Conservation (phyloP, 1,284 basidiomycete species). For the Quambalaria eucalypti region DNA sequence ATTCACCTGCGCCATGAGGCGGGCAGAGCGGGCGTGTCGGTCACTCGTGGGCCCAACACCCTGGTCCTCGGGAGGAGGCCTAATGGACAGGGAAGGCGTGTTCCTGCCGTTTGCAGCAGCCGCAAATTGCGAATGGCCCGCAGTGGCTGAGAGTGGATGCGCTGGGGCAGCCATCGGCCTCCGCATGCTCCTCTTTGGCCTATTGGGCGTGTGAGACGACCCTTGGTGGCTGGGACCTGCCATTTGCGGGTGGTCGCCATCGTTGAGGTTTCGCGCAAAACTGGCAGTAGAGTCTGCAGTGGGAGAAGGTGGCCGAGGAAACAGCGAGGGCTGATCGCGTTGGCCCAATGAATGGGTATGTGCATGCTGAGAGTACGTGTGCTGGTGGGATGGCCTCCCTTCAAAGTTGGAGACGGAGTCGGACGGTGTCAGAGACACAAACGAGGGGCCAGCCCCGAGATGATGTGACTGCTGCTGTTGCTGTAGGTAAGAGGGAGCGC, state of each 20-base stretch:
- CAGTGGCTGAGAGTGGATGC: too few relatives aligned
- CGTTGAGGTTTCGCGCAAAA: constrained; percentile 13
- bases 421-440: constrained; percentile 20
- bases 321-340: neutral
- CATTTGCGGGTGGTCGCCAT: too few relatives aligned
- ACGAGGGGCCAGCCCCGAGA: constrained; percentile 17
- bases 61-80: too few relatives aligned
- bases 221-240: too few relatives aligned
- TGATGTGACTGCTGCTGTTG: neutral
- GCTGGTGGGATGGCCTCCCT: constrained; percentile 5
- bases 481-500: too few relatives aligned
- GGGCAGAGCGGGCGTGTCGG: constrained; percentile 20
- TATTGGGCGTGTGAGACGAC: neutral
- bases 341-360: too few relatives aligned
- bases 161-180: too few relatives aligned
- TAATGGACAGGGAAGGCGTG: too few relatives aligned
- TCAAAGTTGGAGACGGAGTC: constrained; percentile 25
- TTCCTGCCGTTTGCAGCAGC: too few relatives aligned
- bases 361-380: too few relatives aligned
- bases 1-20: constrained; percentile 24
- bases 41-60: too few relatives aligned
- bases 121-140: too few relatives aligned
- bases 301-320: neutral
- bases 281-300: constrained; percentile 14
- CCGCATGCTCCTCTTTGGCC: neutral